phyloP scores from a whole-genome alignment of 306 rosid genomes.

The Cicer cuneatum region DNA sequence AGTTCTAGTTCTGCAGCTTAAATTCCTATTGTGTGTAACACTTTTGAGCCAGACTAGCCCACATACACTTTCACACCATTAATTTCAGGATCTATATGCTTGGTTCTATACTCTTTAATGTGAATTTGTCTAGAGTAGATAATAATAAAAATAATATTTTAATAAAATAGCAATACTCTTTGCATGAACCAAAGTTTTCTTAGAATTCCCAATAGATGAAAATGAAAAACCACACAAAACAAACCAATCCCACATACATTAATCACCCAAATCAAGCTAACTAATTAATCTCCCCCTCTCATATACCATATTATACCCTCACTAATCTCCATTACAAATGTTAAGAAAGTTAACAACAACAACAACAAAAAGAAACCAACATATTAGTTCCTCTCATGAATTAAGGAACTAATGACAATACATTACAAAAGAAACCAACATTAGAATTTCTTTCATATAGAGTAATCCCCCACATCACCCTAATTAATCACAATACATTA shows the following conservation, averaged over 20 bases:
- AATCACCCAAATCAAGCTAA: constrained; percentile 46
- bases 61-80: constrained; percentile 39
- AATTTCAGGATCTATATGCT: constrained; percentile 31
- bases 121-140: constrained; percentile 13
- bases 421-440: constrained; percentile 39
- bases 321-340: constrained; percentile 17
- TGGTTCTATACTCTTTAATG: constrained; percentile 10
- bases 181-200: constrained; percentile 38
- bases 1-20: constrained; percentile 24
- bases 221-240: constrained; percentile 44
- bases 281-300: constrained; percentile 45
- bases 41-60: constrained; percentile 37
- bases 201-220: constrained; percentile 30
- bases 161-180: constrained; percentile 6
- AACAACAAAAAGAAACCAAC: too few relatives aligned
- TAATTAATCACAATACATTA: constrained; percentile 48
- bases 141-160: constrained; percentile 9
- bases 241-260: constrained; percentile 39
- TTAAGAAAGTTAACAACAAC: constrained; percentile 35
- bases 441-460: constrained; percentile 24
- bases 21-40: constrained; percentile 46
- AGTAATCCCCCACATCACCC: constrained; percentile 47
- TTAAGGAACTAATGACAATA: too few relatives aligned
- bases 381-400: not conserved
- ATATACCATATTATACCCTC: constrained; percentile 35